phyloP scores from a whole-genome alignment of 495 filamentous ascomycete genomes.

The Xylaria flabelliformis region DNA sequence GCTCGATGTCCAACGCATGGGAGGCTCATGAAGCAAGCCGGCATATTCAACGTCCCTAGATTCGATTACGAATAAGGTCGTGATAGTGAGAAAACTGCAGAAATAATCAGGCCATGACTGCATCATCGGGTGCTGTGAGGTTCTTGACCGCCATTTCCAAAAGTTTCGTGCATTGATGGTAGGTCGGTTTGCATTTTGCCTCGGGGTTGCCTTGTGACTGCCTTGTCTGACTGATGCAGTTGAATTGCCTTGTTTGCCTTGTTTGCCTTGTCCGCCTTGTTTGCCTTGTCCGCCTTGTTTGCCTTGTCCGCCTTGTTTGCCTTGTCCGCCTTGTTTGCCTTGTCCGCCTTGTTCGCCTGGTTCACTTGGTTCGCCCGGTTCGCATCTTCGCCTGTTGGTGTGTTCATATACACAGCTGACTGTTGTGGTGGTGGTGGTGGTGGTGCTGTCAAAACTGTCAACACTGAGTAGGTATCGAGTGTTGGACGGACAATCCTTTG shows the following conservation, averaged over 20 bases:
- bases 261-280: slow-evolving; percentile 14
- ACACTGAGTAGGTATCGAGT: too few relatives aligned
- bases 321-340: slow-evolving; percentile 3
- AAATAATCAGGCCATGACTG: not conserved
- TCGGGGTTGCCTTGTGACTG: not conserved
- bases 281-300: not conserved
- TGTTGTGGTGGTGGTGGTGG: too few relatives aligned
- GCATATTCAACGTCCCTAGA: not conserved
- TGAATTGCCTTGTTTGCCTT: not conserved
- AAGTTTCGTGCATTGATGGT: too few relatives aligned
- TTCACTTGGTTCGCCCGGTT: not conserved
- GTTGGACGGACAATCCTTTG: not conserved
- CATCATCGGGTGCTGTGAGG: not conserved
- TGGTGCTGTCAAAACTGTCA: too few relatives aligned
- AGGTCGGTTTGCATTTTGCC: not conserved
- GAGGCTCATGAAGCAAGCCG: not conserved
- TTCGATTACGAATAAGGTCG: not conserved
- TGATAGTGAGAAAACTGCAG: not conserved
- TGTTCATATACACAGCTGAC: not conserved
- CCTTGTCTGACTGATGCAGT: not conserved
- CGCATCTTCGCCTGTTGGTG: too few relatives aligned
- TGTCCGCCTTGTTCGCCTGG: too few relatives aligned
- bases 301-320: not conserved
- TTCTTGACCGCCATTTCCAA: not conserved
- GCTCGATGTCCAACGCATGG: not conserved